Evolutionary conservation across 164 flowering plant species (phyloP).

Genomic region (Stephania yunnanensis): DNA sequence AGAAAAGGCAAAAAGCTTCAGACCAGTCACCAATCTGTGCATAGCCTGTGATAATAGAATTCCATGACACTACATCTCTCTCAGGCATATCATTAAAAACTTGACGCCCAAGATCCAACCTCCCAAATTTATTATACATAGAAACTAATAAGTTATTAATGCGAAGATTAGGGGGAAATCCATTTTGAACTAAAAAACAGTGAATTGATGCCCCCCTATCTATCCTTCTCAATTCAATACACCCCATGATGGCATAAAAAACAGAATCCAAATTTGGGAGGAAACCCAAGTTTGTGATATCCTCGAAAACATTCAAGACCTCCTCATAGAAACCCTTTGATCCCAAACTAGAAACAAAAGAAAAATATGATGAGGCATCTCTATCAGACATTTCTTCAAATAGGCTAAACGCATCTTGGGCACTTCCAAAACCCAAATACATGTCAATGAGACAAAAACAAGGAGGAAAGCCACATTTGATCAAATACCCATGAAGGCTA

Average conservation of each 20-base stretch:
- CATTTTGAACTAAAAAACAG: slow-evolving; percentile 19
- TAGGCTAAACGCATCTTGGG: slow-evolving; percentile 16
- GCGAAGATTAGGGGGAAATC: slow-evolving; percentile 12
- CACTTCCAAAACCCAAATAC: slow-evolving; percentile 21
- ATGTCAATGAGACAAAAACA: slow-evolving; percentile 15
- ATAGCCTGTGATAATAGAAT: slow-evolving; percentile 31
- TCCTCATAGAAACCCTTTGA: slow-evolving; percentile 21
- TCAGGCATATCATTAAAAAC: slow-evolving; percentile 24
- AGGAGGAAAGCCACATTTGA: slow-evolving; percentile 16
- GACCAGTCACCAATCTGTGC: slow-evolving; percentile 25
- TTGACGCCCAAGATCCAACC: slow-evolving; percentile 23
- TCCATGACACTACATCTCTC: slow-evolving; percentile 40
- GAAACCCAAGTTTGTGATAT: slow-evolving; percentile 19
- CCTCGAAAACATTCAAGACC: slow-evolving; percentile 17
- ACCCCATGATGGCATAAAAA: slow-evolving; percentile 18
- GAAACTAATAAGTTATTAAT: slow-evolving; percentile 31
- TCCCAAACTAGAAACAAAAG: slow-evolving; percentile 24
- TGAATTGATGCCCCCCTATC: slow-evolving; percentile 22
- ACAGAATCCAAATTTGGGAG: slow-evolving; percentile 15
- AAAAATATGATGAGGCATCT: slow-evolving; percentile 20
- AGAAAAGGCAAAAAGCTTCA: slow-evolving; percentile 26
- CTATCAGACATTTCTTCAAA: slow-evolving; percentile 29
- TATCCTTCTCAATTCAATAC: slow-evolving; percentile 26
- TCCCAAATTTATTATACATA: slow-evolving; percentile 29
- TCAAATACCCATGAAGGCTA: slow-evolving; percentile 24